phyloP scores from a whole-genome alignment of 306 rosid species.

The Prunus salicina region DNA sequence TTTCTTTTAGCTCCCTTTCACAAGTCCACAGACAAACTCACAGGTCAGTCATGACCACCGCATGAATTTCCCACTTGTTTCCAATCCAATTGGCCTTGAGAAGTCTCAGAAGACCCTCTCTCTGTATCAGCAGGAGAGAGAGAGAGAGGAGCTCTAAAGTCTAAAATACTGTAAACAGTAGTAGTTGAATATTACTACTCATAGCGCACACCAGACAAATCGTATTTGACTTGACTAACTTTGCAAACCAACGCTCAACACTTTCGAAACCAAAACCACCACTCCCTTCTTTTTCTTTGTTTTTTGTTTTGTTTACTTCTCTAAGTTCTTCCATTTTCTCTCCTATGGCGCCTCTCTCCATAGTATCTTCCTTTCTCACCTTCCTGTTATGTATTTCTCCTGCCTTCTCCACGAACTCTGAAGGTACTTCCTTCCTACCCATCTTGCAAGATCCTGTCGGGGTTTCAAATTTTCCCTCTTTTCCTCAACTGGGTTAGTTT shows the following conservation, averaged over 20 bases:
- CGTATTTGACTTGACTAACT: constrained; percentile 34
- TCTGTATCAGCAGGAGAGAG: no score
- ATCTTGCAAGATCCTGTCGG: not conserved
- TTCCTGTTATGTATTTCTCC: constrained; percentile 33
- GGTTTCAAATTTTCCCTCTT: constrained; percentile 1
- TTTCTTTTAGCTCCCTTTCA: no score
- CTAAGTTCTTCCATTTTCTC: not conserved
- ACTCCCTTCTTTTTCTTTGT: not conserved
- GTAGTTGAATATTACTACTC: not conserved
- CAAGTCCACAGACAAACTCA: not conserved
- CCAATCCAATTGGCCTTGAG: constrained; percentile 15
- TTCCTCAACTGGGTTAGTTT: constrained; percentile 12
- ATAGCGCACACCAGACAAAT: not conserved
- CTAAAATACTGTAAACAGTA: not conserved
- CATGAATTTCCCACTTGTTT: constrained; percentile 20
- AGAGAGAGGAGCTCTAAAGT: no score
- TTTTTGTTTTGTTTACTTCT: not conserved
- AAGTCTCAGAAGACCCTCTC: not conserved
- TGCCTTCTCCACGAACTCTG: constrained; percentile 41
- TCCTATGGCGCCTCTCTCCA: constrained; percentile 35
- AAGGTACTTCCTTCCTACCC: constrained; percentile 31
- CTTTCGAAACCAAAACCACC: not conserved
- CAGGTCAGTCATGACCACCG: constrained; percentile 22
- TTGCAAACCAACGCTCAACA: not conserved
- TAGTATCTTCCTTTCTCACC: constrained; percentile 17